Conservation (phyloP, 208 protist species). For the Trypanosoma grayi region DNA sequence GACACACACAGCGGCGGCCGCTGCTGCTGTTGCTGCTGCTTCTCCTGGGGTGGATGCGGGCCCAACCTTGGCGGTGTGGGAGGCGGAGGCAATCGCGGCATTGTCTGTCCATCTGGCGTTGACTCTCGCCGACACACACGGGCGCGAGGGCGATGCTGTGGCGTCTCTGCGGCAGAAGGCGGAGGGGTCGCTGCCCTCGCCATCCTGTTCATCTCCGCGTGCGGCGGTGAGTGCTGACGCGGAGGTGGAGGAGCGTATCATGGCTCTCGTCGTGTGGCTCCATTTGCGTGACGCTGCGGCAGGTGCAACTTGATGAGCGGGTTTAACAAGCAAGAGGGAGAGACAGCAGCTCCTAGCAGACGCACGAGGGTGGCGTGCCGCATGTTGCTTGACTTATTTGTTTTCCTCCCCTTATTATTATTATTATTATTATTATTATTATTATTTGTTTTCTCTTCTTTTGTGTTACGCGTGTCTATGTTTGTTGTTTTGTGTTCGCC, state of each 20-base stretch:
- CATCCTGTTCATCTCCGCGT: neutral
- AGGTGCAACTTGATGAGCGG: neutral
- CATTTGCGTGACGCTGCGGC: slow-evolving; percentile 12
- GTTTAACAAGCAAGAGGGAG: too few relatives aligned
- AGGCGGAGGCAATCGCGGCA: neutral
- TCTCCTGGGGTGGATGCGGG: neutral
- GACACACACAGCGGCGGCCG: neutral
- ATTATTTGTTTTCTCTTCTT: too few relatives aligned
- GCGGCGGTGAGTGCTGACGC: neutral
- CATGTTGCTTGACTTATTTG: neutral
- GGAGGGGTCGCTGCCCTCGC: neutral
- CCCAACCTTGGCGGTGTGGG: neutral
- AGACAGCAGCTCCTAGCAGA: too few relatives aligned
- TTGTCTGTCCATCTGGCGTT: neutral
- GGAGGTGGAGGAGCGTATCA: slow-evolving; percentile 15
- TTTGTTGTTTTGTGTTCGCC: too few relatives aligned
- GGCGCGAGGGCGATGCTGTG: neutral
- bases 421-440: too few relatives aligned
- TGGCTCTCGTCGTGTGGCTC: slow-evolving; percentile 27
- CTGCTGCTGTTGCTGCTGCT: neutral
- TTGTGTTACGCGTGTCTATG: too few relatives aligned
- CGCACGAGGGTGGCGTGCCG: neutral
- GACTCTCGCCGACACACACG: neutral
- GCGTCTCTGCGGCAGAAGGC: neutral
- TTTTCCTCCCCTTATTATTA: slow-evolving; percentile 19